A percentile compares a stretch with the other conserved stretches of the same genome.
phyloP scores from a whole-genome alignment of 2,329 filamentous ascomycete genomes.

The Trichoderma brevicompactum region DNA sequence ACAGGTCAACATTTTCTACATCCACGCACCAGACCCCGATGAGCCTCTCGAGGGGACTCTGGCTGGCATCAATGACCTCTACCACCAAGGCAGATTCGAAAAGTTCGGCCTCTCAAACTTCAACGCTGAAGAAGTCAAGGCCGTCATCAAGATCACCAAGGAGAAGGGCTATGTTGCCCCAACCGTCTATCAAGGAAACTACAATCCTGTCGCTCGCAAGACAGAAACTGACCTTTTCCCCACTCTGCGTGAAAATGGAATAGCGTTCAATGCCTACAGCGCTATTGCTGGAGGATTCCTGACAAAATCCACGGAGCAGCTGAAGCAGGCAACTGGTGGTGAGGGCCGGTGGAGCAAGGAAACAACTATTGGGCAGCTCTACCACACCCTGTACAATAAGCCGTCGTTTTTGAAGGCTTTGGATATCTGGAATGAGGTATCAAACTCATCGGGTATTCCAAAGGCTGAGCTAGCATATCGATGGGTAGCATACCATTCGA shows the following conservation, averaged over 20 bases:
- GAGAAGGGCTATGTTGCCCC: slow-evolving; percentile 46
- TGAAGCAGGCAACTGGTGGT: background rate
- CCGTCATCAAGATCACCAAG: slow-evolving; percentile 46
- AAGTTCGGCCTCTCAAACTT: slow-evolving; percentile 49
- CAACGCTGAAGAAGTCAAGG: slow-evolving; percentile 45
- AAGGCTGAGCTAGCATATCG: slow-evolving; percentile 28
- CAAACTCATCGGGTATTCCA: background rate
- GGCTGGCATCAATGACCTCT: slow-evolving; percentile 14
- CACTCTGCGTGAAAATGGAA: slow-evolving; percentile 42
- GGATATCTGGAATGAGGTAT: slow-evolving; percentile 9
- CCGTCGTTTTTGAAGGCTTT: slow-evolving; percentile 18
- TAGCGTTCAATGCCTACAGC: slow-evolving; percentile 47
- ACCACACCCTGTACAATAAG: slow-evolving; percentile 20
- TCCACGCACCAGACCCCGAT: slow-evolving; percentile 10
- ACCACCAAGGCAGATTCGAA: slow-evolving; percentile 13
- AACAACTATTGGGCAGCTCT: background rate
- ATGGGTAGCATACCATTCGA: slow-evolving; percentile 27
- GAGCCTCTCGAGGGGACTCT: slow-evolving; percentile 7
- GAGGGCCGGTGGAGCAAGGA: slow-evolving; percentile 15
- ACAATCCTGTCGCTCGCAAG: slow-evolving; percentile 47
- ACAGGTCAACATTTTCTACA: slow-evolving; percentile 23
- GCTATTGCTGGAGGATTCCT: slow-evolving; percentile 45
- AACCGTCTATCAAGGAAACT: slow-evolving; percentile 50
- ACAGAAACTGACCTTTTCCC: slow-evolving; percentile 47
- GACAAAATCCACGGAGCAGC: slow-evolving; percentile 12